Base-by-base conservation (phyloP, 2,329 filamentous ascomycete species). In the Elsinoe fawcettii region DNA sequence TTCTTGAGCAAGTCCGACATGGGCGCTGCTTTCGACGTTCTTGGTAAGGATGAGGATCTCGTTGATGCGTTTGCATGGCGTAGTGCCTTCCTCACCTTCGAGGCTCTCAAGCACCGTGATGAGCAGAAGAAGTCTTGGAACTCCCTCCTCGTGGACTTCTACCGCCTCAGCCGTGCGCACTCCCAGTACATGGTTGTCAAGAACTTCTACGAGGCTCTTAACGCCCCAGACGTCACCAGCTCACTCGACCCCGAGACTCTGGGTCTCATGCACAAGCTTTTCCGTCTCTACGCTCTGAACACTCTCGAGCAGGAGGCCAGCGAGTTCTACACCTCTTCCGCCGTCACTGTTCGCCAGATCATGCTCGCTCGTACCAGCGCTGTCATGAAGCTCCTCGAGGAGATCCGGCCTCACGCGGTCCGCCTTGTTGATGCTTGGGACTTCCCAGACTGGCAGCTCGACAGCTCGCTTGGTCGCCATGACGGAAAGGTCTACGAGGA, bases 401-500 rank as follows among this genome's bases (percentile, higher is more conserved):
- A 88, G 60, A 82, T 90, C 60, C 77, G 87, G 5, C 87, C 87
- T 2, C 87, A 90, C 66, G 85, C 87, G 0, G 77, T 90, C 12
- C 71, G 81, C 9, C 73, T 90, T 9, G 86, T 89, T 0, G 87
- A 90, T 65, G 75, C 84, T 0, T 90, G 87, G 87, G 80, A 81
- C 60, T 88, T 90, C 71, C 83, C 86, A 1, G 87, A 90, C 67
- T 90, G 85, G 85, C 84, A 88, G 64, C 77, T 90, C 1, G 86
- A 90, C 67, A 85, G 80, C 64, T 83, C 81, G 58, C 69, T 90
- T 37, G 87, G 87, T 1, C 76, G 86, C 1, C 80, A 80, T 43
- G 87, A 90, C 60, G 87, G 87, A 18, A 84, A 86, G 64, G 87
- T 90, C 1, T 90, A 90, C 63, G 84, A 88, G 68, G 87, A 90